These are phyloP conservation scores for Myxozyma neglecta DNA, from an alignment of 805 yeast species.

Conservation along the genomic window DNA sequence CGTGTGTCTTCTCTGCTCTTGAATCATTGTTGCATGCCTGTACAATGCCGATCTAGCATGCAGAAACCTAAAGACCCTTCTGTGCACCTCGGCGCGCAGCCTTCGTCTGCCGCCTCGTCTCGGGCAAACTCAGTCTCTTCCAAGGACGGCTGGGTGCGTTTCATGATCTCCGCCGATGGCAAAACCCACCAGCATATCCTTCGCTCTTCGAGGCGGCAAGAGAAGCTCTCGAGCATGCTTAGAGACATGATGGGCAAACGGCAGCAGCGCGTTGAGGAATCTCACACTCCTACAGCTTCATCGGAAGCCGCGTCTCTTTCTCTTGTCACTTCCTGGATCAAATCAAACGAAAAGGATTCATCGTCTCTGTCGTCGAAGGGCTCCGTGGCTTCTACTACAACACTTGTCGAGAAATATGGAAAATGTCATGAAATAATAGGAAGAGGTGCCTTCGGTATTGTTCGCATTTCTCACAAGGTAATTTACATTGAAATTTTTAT, in stretches of 20 bases:
- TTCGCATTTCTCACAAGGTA: constrained; percentile 72
- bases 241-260: constrained; percentile 38
- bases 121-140: constrained; percentile 9
- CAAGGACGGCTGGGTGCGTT: constrained; percentile 28
- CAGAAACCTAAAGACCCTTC: constrained; percentile 2
- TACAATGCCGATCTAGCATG: constrained; percentile 10
- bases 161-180: constrained; percentile 50
- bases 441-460: constrained; percentile 86
- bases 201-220: constrained; percentile 56
- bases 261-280: constrained; percentile 33
- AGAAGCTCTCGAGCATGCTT: constrained; percentile 65
- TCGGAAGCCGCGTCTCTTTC: constrained; percentile 19
- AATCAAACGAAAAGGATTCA: constrained; percentile 39
- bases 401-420: constrained; percentile 88
- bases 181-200: constrained; percentile 72
- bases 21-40: not conserved
- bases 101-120: not conserved
- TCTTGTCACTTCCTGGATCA: constrained; percentile 32
- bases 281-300: constrained; percentile 4
- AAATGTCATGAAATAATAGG: constrained; percentile 94
- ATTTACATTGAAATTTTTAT: not conserved
- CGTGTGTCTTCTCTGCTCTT: constrained; percentile 4
- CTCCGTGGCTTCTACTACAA: constrained; percentile 40
- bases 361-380: constrained; percentile 23
- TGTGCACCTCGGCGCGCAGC: not conserved